Percentiles rank a stretch among this genome's conserved stretches.
Evolutionary conservation across 805 yeast species (phyloP).

Genomic region (Yarrowia sp.): DNA sequence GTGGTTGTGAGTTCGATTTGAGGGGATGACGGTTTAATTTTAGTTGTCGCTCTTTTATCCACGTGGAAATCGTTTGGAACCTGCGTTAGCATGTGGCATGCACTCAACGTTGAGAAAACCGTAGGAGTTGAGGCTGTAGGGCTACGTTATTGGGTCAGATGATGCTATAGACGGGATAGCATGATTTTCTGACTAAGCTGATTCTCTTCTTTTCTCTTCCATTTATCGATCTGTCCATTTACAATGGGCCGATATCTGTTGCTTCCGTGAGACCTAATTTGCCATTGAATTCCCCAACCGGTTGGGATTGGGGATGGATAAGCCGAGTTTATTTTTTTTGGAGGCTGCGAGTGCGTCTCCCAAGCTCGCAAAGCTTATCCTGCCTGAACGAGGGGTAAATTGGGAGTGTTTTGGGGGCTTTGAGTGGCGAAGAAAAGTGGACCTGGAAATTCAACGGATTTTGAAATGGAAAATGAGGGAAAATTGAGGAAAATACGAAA

Average conservation of each 20-base stretch:
- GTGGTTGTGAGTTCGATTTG: not conserved
- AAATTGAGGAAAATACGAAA: not conserved
- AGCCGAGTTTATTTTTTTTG: not conserved
- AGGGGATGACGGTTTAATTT: too few species aligned
- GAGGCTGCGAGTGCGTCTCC: too few species aligned
- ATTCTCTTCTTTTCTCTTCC: too few species aligned
- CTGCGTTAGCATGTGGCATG: constrained; percentile 4
- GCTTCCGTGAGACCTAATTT: constrained; percentile 22
- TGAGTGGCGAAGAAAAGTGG: not conserved
- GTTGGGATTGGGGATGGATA: constrained; percentile 37
- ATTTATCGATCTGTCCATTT: not conserved
- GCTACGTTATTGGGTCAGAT: too few species aligned
- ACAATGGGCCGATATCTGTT: constrained; percentile 5
- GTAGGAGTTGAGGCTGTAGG: too few species aligned
- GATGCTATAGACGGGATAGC: too few species aligned
- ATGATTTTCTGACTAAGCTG: too few species aligned
- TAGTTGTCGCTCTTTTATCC: not conserved
- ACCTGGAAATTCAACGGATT: not conserved
- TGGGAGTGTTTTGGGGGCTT: too few species aligned
- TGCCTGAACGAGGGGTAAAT: constrained; percentile 4
- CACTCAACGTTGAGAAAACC: not conserved
- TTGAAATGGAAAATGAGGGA: not conserved
- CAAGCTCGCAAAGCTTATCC: not conserved
- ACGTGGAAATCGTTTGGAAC: not conserved
- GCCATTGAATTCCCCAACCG: constrained; percentile 32